Evolutionary conservation across 257 asterid species (phyloP).

Genomic region (Capsicum pubescens): DNA sequence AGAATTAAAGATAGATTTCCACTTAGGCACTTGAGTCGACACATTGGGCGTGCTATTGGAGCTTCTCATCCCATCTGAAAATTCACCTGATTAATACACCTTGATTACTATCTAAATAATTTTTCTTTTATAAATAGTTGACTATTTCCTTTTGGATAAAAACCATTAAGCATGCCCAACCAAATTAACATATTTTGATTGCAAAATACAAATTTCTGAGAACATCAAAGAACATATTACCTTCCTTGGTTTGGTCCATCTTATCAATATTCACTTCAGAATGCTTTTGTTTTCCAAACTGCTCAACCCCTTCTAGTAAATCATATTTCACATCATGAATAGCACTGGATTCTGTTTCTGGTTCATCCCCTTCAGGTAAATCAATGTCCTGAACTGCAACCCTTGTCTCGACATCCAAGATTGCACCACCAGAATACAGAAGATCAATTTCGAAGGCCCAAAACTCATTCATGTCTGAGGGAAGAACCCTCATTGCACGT

Average conservation of each 20-base stretch:
- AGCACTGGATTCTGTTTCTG: slow-evolving; percentile 47
- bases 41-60: slow-evolving; percentile 47
- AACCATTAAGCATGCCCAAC: slow-evolving; percentile 7
- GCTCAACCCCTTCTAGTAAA: slow-evolving; percentile 76
- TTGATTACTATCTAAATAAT: slow-evolving; percentile 17
- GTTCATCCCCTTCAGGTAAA: slow-evolving; percentile 52
- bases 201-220: slow-evolving; percentile 9
- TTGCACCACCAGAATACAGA: slow-evolving; percentile 79
- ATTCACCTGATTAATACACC: slow-evolving; percentile 10
- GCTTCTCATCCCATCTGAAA: slow-evolving; percentile 66
- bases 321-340: slow-evolving; percentile 70
- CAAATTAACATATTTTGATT: slow-evolving; percentile 13
- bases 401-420: slow-evolving; percentile 80
- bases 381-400: slow-evolving; percentile 85
- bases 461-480: slow-evolving; percentile 82
- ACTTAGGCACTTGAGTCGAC: slow-evolving; percentile 74
- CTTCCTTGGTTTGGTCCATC: slow-evolving; percentile 51
- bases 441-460: slow-evolving; percentile 89
- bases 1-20: slow-evolving; percentile 46
- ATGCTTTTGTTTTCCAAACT: slow-evolving; percentile 55
- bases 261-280: slow-evolving; percentile 56
- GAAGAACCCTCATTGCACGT: slow-evolving; percentile 83
- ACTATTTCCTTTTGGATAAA: slow-evolving; percentile 2
- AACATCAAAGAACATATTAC: slow-evolving; percentile 30
- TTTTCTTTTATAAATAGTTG: slow-evolving; percentile 32